These are phyloP conservation scores for Coelastrella sp. DNA, from an alignment of 139 green algal species.

Conservation along the genomic window DNA sequence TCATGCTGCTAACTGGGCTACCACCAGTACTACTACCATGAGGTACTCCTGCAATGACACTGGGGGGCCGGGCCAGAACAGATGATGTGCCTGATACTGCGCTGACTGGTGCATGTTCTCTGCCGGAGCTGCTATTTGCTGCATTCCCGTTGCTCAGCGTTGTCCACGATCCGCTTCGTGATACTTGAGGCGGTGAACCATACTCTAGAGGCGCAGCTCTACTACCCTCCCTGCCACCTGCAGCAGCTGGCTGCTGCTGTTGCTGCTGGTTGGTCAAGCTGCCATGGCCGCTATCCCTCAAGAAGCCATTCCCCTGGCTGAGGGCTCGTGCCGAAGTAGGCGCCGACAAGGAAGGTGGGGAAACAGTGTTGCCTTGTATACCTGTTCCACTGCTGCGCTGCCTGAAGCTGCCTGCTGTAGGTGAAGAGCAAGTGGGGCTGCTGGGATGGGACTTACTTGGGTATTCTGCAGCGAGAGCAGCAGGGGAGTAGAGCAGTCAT, in stretches of 20 bases:
- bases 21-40: conserved; percentile 14
- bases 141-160: background rate
- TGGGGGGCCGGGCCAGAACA: conserved; percentile 40
- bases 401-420: conserved; percentile 21
- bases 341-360: conserved; percentile 22
- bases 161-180: conserved; percentile 32
- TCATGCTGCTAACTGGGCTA: conserved; percentile 9
- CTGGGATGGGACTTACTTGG: background rate
- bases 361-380: conserved; percentile 1
- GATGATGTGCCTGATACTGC: background rate
- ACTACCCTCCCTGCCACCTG: background rate
- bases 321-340: conserved; percentile 7
- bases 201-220: conserved; percentile 28
- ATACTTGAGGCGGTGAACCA: conserved; percentile 29
- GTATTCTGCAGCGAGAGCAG: conserved; percentile 24
- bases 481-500: no score
- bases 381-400: background rate
- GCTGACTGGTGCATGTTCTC: background rate
- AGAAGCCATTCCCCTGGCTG: background rate
- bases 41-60: background rate
- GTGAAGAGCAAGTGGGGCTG: conserved; percentile 39
- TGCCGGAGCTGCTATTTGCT: background rate
- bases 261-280: conserved; percentile 17
- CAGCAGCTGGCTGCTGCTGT: conserved; percentile 35
- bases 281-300: background rate